Base-by-base conservation (phyloP, 495 filamentous ascomycete species). In the Platismatia glauca region DNA sequence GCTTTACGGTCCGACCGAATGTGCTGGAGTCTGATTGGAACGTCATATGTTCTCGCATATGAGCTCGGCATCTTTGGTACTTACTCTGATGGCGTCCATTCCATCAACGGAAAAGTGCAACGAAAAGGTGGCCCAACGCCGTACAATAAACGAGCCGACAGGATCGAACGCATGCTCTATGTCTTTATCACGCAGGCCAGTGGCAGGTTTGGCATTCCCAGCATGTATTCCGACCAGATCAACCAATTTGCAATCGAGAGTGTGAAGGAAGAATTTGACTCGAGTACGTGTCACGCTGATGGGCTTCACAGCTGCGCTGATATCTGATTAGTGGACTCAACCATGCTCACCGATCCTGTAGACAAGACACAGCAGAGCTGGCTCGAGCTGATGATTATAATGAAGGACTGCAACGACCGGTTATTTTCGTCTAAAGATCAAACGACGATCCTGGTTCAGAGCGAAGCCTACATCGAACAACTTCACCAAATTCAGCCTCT, bases 11-110 rank as follows among this genome's bases (percentile, higher is more conserved):
- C 90, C 64, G 94, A 98, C 65, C 87, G 92, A 46, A 96, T 98
- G 91, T 96, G 90, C 66, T 97, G 94, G 95, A 97, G 96, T 90
- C 72, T 98, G 18, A 81, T 98, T 55, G 94, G 91, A 62, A 94
- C 89, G 37, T 91, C 90, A 7, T 85, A 94, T 76, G 86, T 91
- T 3, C 77, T 98, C 43, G 89, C 91, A 1, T 95, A 94, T 62
- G 94, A 98, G 73, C 82, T 98, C 22, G 94, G 94, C 20, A 89
- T 98, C 4, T 98, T 97, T 62, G 94, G 97, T 64, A 83, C 89
- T 57, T 59, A 63, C 59, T 27, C 66, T 18, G 39, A 64, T 34
- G 64, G 62, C 33, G n/a, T 52, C 13, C 27, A 37, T 18, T n/a
- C 48, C 24, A 55, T 58, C 20, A 39, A 60, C 34, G 24, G 50